These are phyloP conservation scores for Chytriomyces confervae DNA, from an alignment of 192 early-diverging fungal species.

Conservation along the genomic window DNA sequence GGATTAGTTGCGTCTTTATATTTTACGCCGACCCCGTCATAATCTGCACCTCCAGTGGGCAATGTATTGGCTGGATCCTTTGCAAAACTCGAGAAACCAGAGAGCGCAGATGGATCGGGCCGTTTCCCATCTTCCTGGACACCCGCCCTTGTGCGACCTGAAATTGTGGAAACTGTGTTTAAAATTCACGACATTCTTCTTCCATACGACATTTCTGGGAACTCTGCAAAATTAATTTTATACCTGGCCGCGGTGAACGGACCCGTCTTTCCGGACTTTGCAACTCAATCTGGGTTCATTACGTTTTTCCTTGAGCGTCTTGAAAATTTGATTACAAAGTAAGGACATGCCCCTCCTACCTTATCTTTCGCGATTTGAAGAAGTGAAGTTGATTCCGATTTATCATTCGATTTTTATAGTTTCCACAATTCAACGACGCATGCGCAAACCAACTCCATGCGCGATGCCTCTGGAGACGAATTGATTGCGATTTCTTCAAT, in stretches of 20 bases:
- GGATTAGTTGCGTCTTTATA: not conserved
- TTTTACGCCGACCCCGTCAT: not conserved
- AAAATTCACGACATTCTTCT: constrained; percentile 24
- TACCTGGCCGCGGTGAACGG: constrained; percentile 36
- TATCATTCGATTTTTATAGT: not conserved
- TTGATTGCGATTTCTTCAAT: constrained; percentile 18
- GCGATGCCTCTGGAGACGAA: constrained; percentile 12
- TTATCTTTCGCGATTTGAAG: not conserved
- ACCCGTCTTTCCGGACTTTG: constrained; percentile 25
- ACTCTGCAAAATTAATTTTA: constrained; percentile 27
- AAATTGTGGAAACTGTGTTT: constrained; percentile 32
- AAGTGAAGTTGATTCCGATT: not conserved
- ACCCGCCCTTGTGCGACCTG: constrained; percentile 10
- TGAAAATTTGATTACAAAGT: constrained; percentile 9
- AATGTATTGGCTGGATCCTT: constrained; percentile 34
- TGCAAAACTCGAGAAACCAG: constrained; percentile 17
- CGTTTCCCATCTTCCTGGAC: constrained; percentile 36
- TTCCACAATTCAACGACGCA: constrained; percentile 7
- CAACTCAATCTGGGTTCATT: constrained; percentile 3
- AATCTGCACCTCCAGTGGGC: not conserved
- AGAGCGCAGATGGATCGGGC: constrained; percentile 8
- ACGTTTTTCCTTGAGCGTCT: constrained; percentile 16
- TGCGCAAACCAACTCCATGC: constrained; percentile 11
- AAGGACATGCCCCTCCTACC: too few relatives aligned
- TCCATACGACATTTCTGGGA: constrained; percentile 9